Base-by-base conservation (phyloP, 768 basidiomycete genomes). In the Termitomyces sp. region DNA sequence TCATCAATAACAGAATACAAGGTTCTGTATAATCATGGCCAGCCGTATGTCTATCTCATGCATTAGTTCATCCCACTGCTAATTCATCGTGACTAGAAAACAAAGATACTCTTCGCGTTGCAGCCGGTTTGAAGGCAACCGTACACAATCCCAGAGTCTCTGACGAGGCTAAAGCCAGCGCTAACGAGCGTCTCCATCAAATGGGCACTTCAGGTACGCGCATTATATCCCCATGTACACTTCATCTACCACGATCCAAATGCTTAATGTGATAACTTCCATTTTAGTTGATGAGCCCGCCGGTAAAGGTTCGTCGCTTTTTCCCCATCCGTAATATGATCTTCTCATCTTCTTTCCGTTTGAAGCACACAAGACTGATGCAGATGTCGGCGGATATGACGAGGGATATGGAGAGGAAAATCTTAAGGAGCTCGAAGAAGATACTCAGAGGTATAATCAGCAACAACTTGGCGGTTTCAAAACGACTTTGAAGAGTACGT, bases 91-190 rank as follows among this genome's bases (percentile, higher is more conserved):
- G 1, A 50, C 11, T 4, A 53, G 51, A 53, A 27, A 53, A 53
- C 3, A 53, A 53, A 27, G 51, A 53, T 8, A 27, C 37, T 9
- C 16, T 6, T 33, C 54, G 42, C 7, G 42, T 55, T 41, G 54
- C 54, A 20, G 54, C 41, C 6, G 54, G 54, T 4, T 22, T 42
- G 30, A 55, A 55, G 22, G 54, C 54, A 3, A 8, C 53, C 2
- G 12, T 44, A 3, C 42, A 54, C 11, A 54, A 54, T 16, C 41
- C 53, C n/a, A 55, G 33, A 33, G 54, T 55, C 0, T 55, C 54
- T 1, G 42, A 55, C 4, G n/a, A 55, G 5, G 54, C 41, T 3
- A 55, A 55, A 31, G n/a, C 54, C n/a, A 41, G 33, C 5, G 54
- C 54, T 0, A 42, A 34, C 13, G 41, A 54, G 41, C 41, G 42